Base-by-base conservation (phyloP, 768 basidiomycete species). In the Panaeolus papilionaceus region DNA sequence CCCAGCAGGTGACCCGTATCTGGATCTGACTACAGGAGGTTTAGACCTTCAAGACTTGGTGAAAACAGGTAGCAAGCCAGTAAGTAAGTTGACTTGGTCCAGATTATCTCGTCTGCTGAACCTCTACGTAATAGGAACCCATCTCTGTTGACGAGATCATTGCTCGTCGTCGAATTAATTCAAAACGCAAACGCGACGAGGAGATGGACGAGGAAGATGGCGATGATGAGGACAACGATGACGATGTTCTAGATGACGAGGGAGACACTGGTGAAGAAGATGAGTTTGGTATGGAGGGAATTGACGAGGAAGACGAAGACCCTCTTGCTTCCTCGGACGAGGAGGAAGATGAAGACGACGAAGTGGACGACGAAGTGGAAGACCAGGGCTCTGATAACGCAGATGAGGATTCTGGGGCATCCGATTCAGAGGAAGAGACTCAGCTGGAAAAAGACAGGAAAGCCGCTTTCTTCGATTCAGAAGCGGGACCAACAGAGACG, bases 141-240 rank as follows among this genome's bases (percentile, higher is more conserved):
- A 88, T 97, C 64, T 94, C 91, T 54, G 90, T 98, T 10, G 92
- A 97, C 76, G 94, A 97, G 73, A 96, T 98, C 68, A 96, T 98
- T 77, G 89, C 90, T 63, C 86, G 91, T 66, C 85, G 89, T 73
- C 86, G 82, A 74, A 72, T 89, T 66, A 78, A 79, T 64, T 77
- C 80, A 9, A 93, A 95, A 74, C 87, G 94, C 65, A 94, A 93
- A 80, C 79, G 89, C 12, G 81, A 81, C 37, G 79, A 74, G 9
- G 81, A 82, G 14, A 74, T 74, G 16, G 83, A 81, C 39, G 83
- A 79, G 26, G 80, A 79, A 38, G 78, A 76, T 42, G 82, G 81
- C 3, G 75, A 72, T 0, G 77, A 77, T 54, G 74, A 67, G 14
- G 78, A 77, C 42, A 75, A 74, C 14, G 79, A 73, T 67, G 71